These are phyloP conservation scores for Backusella parvicylindrica DNA, from an alignment of 192 early-diverging fungal genomes.

Conservation along the genomic window DNA sequence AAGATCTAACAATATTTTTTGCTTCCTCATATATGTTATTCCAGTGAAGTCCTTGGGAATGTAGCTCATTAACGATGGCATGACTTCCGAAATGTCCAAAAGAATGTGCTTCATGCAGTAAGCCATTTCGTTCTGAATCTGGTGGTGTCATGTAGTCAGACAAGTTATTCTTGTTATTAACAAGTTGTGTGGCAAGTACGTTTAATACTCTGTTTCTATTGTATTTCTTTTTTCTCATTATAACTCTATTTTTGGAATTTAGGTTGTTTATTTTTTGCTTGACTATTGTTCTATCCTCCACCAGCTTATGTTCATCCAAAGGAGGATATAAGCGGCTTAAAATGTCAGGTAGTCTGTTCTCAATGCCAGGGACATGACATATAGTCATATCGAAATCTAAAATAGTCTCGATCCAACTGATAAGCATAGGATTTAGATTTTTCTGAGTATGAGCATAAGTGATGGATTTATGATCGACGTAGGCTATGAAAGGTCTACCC, in stretches of 20 bases:
- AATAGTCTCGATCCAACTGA: conserved; percentile 30
- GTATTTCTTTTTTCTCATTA: not conserved
- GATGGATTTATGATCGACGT: not conserved
- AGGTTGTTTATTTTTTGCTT: not conserved
- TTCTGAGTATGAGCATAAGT: not conserved
- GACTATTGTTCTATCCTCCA: not conserved
- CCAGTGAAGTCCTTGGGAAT: conserved; percentile 20
- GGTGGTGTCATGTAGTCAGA: not conserved
- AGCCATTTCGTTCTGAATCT: not conserved
- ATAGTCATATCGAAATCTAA: conserved; percentile 20
- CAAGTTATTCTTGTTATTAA: not conserved
- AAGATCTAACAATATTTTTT: conserved; percentile 12
- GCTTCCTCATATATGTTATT: conserved; percentile 14
- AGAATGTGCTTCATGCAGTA: conserved; percentile 15
- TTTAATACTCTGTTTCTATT: not conserved
- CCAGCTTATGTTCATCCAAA: not conserved
- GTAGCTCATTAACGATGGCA: conserved; percentile 25
- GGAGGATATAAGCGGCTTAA: conserved; percentile 20
- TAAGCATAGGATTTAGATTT: not conserved
- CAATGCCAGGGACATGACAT: conserved; percentile 13
- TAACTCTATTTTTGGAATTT: not conserved
- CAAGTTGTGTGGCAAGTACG: not conserved
- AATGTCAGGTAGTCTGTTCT: conserved; percentile 27
- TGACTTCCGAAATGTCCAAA: conserved; percentile 24
- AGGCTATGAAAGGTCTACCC: not conserved